These are phyloP conservation scores for Xenoacremonium recifei DNA, from an alignment of 2,329 filamentous ascomycete species.

Conservation along the genomic window DNA sequence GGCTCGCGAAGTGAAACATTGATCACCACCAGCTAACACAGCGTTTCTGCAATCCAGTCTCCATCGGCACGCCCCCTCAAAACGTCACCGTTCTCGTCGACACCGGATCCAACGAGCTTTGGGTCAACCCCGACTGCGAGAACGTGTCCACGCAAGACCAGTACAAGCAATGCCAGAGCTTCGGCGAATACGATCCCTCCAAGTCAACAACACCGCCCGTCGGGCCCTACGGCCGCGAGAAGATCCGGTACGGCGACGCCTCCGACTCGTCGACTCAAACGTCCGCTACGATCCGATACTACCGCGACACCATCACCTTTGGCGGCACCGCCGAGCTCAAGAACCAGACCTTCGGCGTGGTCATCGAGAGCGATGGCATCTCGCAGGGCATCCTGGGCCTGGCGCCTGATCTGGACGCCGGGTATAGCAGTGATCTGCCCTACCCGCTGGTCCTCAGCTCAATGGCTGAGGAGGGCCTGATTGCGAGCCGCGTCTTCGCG, in stretches of 20 bases:
- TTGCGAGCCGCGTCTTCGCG: conserved; percentile 49
- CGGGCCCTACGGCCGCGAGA: conserved; percentile 36
- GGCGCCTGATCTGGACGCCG: conserved; percentile 38
- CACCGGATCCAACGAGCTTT: conserved; percentile 54
- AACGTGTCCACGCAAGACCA: conserved; percentile 35
- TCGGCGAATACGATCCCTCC: conserved; percentile 44
- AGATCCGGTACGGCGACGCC: conserved; percentile 40
- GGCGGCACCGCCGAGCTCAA: conserved; percentile 39
- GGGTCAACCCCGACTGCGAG: conserved; percentile 52
- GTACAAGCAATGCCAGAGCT: conserved; percentile 35
- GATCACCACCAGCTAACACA: neutral
- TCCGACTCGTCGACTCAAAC: conserved; percentile 35
- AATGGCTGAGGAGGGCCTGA: conserved; percentile 45
- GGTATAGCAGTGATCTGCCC: conserved; percentile 34
- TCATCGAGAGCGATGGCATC: conserved; percentile 43
- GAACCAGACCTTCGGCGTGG: conserved; percentile 51
- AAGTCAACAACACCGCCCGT: conserved; percentile 38
- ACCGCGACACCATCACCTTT: conserved; percentile 44
- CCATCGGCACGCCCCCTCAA: conserved; percentile 42
- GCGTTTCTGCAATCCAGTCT: conserved; percentile 31
- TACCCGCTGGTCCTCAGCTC: conserved; percentile 56
- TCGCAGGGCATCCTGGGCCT: conserved; percentile 53
- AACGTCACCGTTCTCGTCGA: conserved; percentile 47
- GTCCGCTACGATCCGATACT: conserved; percentile 43
- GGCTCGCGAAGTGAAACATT: too few species aligned